A percentile compares a stretch with the other conserved stretches of the same genome.
Evolutionary conservation across 257 asterid genomes (phyloP).

Genomic region (Cordia subcordata): DNA sequence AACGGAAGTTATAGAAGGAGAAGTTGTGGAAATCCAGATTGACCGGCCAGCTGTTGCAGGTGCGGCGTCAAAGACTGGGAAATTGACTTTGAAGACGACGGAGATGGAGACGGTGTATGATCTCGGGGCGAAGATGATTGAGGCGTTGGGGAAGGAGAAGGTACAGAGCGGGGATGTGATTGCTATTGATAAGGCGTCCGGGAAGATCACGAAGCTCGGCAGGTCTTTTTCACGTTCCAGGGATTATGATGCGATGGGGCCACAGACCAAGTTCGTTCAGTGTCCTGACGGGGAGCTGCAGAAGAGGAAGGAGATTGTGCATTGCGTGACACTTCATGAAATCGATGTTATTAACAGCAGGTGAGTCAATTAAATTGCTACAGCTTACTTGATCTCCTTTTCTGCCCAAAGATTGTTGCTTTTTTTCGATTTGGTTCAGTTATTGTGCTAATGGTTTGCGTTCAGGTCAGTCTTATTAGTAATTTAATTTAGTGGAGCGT

Average conservation of each 20-base stretch:
- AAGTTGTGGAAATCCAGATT: constrained; percentile 74
- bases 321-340: constrained; percentile 87
- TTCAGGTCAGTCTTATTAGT: too few relatives aligned
- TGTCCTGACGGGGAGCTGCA: constrained; percentile 98
- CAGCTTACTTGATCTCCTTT: too few relatives aligned
- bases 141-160: constrained; percentile 83
- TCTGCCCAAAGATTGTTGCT: too few relatives aligned
- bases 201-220: constrained; percentile 81
- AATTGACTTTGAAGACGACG: constrained; percentile 72
- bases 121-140: constrained; percentile 87
- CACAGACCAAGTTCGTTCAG: constrained; percentile 90
- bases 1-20: constrained; percentile 87
- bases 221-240: constrained; percentile 83
- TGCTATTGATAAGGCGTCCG: constrained; percentile 88
- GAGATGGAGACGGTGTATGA: constrained; percentile 92
- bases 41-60: constrained; percentile 83
- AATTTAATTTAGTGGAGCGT: too few relatives aligned
- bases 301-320: constrained; percentile 95
- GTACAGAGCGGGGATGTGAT: constrained; percentile 94
- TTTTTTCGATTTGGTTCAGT: too few relatives aligned
- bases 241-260: constrained; percentile 95
- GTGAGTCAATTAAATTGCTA: constrained; percentile 17
- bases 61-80: constrained; percentile 81
- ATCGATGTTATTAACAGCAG: constrained; percentile 94
- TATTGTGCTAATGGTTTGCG: too few relatives aligned